phyloP scores from a whole-genome alignment of 2,329 filamentous ascomycete species.

The Sporothrix luriei region DNA sequence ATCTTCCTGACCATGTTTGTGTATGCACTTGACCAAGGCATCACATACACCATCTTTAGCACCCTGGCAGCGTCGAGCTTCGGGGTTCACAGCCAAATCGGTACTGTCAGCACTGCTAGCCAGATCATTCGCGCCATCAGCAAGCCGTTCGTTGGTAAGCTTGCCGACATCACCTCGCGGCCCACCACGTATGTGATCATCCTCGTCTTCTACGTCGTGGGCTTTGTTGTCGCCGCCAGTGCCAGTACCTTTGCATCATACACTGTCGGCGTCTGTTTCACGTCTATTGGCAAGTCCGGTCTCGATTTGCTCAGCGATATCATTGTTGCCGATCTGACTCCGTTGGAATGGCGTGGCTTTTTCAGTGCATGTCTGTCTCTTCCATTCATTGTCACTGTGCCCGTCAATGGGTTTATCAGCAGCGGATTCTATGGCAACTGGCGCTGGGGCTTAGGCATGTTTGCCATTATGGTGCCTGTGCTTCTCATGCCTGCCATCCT shows the following conservation, averaged over 20 bases:
- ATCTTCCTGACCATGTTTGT: constrained; percentile 45
- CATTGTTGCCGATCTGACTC: constrained; percentile 45
- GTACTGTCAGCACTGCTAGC: constrained; percentile 42
- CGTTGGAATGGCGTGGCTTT: constrained; percentile 46
- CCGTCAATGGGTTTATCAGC: constrained; percentile 49
- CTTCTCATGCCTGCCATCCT: constrained; percentile 57
- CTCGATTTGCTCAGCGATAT: constrained; percentile 46
- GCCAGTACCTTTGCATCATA: constrained; percentile 43
- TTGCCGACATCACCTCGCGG: constrained; percentile 46
- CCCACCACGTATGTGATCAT: constrained; percentile 47
- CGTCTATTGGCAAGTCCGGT: constrained; percentile 45
- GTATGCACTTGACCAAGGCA: constrained; percentile 46
- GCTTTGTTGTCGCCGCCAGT: constrained; percentile 45
- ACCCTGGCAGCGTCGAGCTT: constrained; percentile 45
- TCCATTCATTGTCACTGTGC: constrained; percentile 45
- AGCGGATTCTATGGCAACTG: constrained; percentile 49
- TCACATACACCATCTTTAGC: constrained; percentile 44
- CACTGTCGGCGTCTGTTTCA: constrained; percentile 45
- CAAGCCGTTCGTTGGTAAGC: constrained; percentile 47
- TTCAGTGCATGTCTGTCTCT: constrained; percentile 41
- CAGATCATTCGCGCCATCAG: constrained; percentile 46
- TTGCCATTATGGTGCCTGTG: constrained; percentile 60
- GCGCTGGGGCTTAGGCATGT: constrained; percentile 65
- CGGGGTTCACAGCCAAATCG: constrained; percentile 42
- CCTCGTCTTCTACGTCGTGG: constrained; percentile 45